Evolutionary conservation across 1,284 basidiomycete genomes (phyloP), one percentile per base, ranked within the genome.

Genomic region (Ustilago vetiveriae): DNA sequence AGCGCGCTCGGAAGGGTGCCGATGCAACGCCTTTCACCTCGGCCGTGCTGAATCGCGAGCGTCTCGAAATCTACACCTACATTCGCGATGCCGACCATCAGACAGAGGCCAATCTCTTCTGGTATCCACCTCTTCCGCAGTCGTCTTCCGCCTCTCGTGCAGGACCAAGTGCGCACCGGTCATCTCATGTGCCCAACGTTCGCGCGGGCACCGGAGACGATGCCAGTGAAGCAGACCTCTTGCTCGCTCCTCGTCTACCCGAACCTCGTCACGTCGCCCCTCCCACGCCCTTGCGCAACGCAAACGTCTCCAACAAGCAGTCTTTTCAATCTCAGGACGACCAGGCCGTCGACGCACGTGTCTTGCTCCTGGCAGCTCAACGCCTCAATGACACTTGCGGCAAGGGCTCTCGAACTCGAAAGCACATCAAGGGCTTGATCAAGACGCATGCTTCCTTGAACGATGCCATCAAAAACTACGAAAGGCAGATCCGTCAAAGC

Each of bases 31-130:
- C 74, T 16, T 80, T 79, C 58, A 76, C 78, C 30, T 56, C 70
- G 39, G 76, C 77, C 26, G 63, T 78, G 35, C 59, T 81, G 50
- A 78, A 79, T 39, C 66, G 74, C 30, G 55, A 60, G 30, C 42
- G 58, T 4, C 48, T 74, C 35, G 76, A 78, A 23, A 74, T 81
- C 41, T 46, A 74, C 24, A 70, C 71, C 37, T 76, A 74, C 72
- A 81, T 81, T 32, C 70, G 79, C 35, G 79, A 81, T 37, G 74
- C 78, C 32, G 78, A 81, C 37, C 50, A 50, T 9, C 68, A 65
- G 29, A 58, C 76, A 10, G 79, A 81, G 35, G 69, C 72, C 11
- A 72, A 51, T 24, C 57, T 81, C 27, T 80, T 80, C 50, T 70
- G 60, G 60, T 73, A 76, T 44, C 72, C 75, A 6, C 66, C 72